Evolutionary conservation across 805 yeast species (phyloP).

Genomic region (Yarrowia sp.): DNA sequence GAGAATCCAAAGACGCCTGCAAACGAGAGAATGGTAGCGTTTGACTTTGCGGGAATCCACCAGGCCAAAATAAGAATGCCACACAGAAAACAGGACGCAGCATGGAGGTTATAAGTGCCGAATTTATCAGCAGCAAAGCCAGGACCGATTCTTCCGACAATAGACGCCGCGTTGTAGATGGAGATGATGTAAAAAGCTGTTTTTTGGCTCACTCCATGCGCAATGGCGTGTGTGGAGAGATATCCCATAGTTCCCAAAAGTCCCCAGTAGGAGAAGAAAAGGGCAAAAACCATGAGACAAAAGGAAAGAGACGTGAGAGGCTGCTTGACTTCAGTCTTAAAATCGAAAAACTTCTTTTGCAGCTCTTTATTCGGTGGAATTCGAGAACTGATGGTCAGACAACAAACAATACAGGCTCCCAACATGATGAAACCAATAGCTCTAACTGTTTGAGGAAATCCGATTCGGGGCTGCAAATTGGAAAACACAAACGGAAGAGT

Average conservation of each 20-base stretch:
- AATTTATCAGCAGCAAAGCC: constrained; percentile 47
- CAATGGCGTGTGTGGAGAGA: constrained; percentile 36
- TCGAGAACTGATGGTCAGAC: constrained; percentile 31
- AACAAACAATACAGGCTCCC: constrained; percentile 32
- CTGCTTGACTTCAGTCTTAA: background rate
- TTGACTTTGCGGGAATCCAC: constrained; percentile 31
- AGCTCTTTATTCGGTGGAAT: constrained; percentile 30
- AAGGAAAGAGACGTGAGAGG: constrained; percentile 26
- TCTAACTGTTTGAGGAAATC: constrained; percentile 51
- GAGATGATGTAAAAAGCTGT: constrained; percentile 36
- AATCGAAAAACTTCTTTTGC: constrained; percentile 25
- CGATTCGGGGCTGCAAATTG: constrained; percentile 42
- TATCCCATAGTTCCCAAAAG: constrained; percentile 44
- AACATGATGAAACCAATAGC: constrained; percentile 44
- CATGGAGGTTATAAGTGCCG: constrained; percentile 45
- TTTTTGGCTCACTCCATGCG: constrained; percentile 30
- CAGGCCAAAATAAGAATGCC: constrained; percentile 31
- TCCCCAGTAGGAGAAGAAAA: constrained; percentile 29
- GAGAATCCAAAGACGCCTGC: constrained; percentile 37
- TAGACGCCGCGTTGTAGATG: constrained; percentile 39
- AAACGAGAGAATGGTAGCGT: constrained; percentile 33
- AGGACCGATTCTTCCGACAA: constrained; percentile 49
- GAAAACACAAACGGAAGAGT: constrained; percentile 49
- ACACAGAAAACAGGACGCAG: background rate
- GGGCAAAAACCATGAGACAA: constrained; percentile 30